Evolutionary conservation across 164 flowering plant species (phyloP), one percentile per base, ranked within the genome.

Genomic region (Tinospora cordifolia): DNA sequence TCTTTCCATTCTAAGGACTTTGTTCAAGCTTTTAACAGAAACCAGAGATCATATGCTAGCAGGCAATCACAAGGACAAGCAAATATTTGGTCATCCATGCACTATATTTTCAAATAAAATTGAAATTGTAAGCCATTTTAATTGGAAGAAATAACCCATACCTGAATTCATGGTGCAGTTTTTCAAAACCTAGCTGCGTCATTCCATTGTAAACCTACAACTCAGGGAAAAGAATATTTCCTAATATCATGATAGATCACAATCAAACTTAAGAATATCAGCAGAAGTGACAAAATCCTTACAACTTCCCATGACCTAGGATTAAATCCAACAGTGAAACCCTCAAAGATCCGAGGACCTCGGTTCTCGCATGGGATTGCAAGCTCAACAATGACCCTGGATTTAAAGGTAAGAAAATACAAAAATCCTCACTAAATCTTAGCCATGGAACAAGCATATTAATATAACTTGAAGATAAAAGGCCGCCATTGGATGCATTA

Each of bases 221-320:
- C 11, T 77, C 65, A 62, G 75, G 36, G 38, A 67, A 60, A 39
- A 51, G 6, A 62, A 69, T n/a, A 7, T 63, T 41, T 36, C 14
- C 62, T 58, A 44, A 34, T 8, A 51, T 36, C 64, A 36, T 11
- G 22, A 17, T 17, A 11, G 6, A 14, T 44, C 13, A 38, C n/a
- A 49, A 1, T 62, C 22, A 57, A 58, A 22, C 27, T 30, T 24
- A n/a, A 59, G 22, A 63, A 64, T 71, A 25, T 58, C 62, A 25
- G 21, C 47, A 75, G 54, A 36, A 64, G 46, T 8, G 75, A 25
- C 34, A 54, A 11, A 65, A 51, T 24, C 72, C 91, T 77, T 81
- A 94, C 98, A 78, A 94, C 77, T 90, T 94, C 98, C 93, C 91
- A 90, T 58, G 98, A 85, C 58, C 92, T 83, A 22, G 97, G 96